A percentile compares a stretch with the other conserved stretches of the same genome.
Conservation (phyloP, 345 rosid genomes). For the Garcia nutans region DNA sequence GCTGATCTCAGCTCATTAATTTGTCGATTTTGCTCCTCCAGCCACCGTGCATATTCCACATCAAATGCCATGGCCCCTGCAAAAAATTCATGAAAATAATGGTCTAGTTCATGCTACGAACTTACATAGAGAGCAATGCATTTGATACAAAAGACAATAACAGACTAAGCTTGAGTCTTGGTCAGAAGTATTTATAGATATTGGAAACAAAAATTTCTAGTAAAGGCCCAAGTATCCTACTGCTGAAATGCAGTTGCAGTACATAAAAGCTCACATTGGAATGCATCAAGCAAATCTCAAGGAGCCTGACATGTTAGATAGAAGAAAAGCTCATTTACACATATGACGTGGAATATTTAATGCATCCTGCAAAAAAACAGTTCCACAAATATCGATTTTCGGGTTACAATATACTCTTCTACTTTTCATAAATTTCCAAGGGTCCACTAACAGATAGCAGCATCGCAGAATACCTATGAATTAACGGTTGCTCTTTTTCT, state of each 20-base stretch:
- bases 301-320: background rate
- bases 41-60: slow-evolving; percentile 90
- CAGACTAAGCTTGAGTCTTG: background rate
- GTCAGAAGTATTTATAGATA: background rate
- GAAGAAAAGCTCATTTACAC: background rate
- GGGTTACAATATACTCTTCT: background rate
- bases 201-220: background rate
- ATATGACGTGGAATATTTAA: background rate
- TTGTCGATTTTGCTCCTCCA: slow-evolving; percentile 80
- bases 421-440: background rate
- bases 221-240: background rate
- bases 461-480: background rate
- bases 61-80: slow-evolving; percentile 98
- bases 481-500: background rate
- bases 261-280: background rate
- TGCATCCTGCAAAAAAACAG: background rate
- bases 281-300: background rate
- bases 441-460: background rate
- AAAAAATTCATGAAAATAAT: slow-evolving; percentile 17
- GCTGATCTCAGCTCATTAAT: slow-evolving; percentile 93
- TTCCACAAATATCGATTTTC: too few relatives aligned
- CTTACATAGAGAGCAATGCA: background rate
- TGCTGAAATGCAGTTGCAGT: background rate
- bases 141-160: background rate
- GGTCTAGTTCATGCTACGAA: background rate